Evolutionary conservation across 495 filamentous ascomycete genomes (phyloP), one percentile per base, ranked within the genome.

Genomic region (Chaetomium tenue): DNA sequence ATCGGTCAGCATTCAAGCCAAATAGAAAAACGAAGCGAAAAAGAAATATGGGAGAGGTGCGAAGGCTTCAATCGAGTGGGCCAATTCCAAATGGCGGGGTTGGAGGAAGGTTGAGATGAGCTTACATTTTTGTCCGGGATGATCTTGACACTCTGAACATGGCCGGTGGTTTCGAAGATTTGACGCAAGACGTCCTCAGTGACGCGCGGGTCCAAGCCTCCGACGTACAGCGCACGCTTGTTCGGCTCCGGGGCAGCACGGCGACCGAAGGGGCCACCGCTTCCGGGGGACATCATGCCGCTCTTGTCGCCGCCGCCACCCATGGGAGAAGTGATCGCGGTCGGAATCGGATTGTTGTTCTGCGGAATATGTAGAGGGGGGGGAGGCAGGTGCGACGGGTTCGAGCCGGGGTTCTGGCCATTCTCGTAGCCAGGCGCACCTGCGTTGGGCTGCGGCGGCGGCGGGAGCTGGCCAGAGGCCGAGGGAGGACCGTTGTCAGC

Each of bases 91-190:
- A 37, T 37, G 33, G 33, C 1, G 33, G 33, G 33, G 5, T 11
- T 8, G 28, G 28, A 37, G 33, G 33, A 8, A 37, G 33, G 33
- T 12, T 37, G 33, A 37, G 33, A 20, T 25, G 23, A 4, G 78
- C 92, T 85, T 77, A 95, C 91, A 78, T 93, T 96, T 86, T 97
- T 97, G 81, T 99, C 94, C 42, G 94, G 94, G 74, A 99, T 99
- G 69, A 99, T 96, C 83, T 99, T 99, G 65, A 99, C 94, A 70
- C 90, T 98, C 76, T 97, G 87, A 65, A 99, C 94, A 79, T 99
- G 94, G 26, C 94, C 94, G 60, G 91, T 96, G 5, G 94, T 98
- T 81, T 99, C 95, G 72, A 99, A 99, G 61, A 99, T 99, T 75
- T 98, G 95, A 70, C 92, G 90, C 69, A 99, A 76, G 42, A 98